phyloP scores from a whole-genome alignment of 164 flowering plant genomes.

The Chimonanthus praecox region DNA sequence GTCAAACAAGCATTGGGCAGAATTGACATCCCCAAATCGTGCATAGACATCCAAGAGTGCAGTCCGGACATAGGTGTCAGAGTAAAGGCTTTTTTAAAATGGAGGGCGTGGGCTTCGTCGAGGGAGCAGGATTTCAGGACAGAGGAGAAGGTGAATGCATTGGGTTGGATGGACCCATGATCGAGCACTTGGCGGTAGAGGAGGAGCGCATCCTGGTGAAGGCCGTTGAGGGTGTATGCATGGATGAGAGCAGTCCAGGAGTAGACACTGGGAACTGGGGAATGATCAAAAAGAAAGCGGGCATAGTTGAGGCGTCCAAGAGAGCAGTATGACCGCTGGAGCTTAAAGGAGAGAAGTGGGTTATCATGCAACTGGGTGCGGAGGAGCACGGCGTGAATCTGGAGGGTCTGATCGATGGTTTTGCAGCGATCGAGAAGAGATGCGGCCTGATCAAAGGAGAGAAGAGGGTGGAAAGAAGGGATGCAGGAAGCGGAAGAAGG shows the following conservation, averaged over 20 bases:
- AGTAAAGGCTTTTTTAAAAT: conserved; percentile 41
- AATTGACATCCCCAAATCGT: conserved; percentile 43
- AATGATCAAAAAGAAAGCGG: conserved; percentile 34
- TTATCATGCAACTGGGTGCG: conserved; percentile 42
- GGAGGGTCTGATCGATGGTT: conserved; percentile 38
- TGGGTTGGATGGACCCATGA: conserved; percentile 41
- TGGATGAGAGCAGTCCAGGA: conserved; percentile 57
- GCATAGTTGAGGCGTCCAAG: conserved; percentile 44
- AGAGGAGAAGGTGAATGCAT: conserved; percentile 64
- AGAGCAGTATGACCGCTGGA: conserved; percentile 66
- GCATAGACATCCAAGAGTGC: conserved; percentile 70
- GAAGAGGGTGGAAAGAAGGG: conserved; percentile 6
- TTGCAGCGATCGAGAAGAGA: conserved; percentile 39
- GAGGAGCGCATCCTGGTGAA: conserved; percentile 34
- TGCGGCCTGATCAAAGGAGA: conserved; percentile 27
- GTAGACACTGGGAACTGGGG: conserved; percentile 42
- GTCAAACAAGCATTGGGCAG: conserved; percentile 57
- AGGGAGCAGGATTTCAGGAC: conserved; percentile 45
- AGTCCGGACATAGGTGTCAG: conserved; percentile 52
- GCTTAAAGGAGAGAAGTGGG: conserved; percentile 61
- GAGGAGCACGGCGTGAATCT: conserved; percentile 65
- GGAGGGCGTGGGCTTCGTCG: conserved; percentile 22
- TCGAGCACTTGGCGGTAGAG: conserved; percentile 49
- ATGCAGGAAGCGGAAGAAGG: neutral
- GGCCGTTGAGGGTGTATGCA: conserved; percentile 24